These are phyloP conservation scores for Termitomyces sp. DNA, from an alignment of 768 basidiomycete species.

Conservation along the genomic window DNA sequence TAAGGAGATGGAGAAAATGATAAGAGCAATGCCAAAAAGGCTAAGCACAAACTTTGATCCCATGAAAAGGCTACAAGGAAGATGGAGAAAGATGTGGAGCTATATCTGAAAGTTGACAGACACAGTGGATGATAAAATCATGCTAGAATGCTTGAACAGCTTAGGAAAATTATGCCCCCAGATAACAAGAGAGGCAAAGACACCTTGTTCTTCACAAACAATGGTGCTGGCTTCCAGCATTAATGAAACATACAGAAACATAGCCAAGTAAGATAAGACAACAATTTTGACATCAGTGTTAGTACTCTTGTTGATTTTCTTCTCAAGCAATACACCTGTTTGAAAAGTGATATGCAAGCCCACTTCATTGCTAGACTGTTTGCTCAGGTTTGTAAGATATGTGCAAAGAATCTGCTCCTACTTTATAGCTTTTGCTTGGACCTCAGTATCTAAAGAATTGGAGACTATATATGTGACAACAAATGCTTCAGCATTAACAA, in stretches of 20 bases:
- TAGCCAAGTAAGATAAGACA: constrained; percentile 88
- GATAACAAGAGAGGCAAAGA: constrained; percentile 43
- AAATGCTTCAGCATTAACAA: constrained; percentile 70
- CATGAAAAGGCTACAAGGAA: constrained; percentile 73
- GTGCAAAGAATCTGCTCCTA: constrained; percentile 76
- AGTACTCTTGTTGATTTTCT: constrained; percentile 94
- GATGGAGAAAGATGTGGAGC: constrained; percentile 56
- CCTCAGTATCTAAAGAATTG: constrained; percentile 64
- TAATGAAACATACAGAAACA: constrained; percentile 95
- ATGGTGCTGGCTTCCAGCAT: constrained; percentile 68
- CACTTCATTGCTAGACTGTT: constrained; percentile 44
- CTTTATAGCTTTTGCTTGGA: constrained; percentile 73
- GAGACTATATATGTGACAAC: constrained; percentile 86
- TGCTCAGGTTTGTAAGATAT: constrained; percentile 57
- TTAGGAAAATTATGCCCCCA: constrained; percentile 64
- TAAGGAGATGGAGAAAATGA: constrained; percentile 89
- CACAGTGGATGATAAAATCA: constrained; percentile 42
- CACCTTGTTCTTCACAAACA: constrained; percentile 54
- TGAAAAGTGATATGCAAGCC: constrained; percentile 78
- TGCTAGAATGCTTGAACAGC: constrained; percentile 42
- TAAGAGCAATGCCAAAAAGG: constrained; percentile 84
- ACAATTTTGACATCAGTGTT: constrained; percentile 94
- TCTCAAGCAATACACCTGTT: constrained; percentile 91
- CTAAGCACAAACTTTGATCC: constrained; percentile 89
- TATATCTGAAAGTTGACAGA: constrained; percentile 50